Base-by-base conservation (phyloP, 495 filamentous ascomycete species). In the Glutinoglossum americanum region DNA sequence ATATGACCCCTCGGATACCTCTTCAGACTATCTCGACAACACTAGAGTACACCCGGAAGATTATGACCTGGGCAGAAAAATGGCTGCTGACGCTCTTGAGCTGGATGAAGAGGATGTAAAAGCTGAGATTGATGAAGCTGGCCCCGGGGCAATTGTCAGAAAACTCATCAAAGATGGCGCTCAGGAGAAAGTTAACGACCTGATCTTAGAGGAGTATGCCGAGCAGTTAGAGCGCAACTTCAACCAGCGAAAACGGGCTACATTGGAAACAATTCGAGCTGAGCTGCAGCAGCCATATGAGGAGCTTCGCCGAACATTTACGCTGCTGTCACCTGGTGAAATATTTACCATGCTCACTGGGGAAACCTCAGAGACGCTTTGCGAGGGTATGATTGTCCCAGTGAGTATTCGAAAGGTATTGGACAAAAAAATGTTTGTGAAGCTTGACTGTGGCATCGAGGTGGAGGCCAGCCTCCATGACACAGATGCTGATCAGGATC, bases 21-120 rank as follows among this genome's bases (percentile, higher is more conserved):
- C 84, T 1, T 80, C 87, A 0, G 93, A 98, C 64, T 93, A 92
- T 30, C 76, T 98, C 6, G 92, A 98, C 68, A 94, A 93, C 66
- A 97, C 92, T 28, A 80, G 92, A 68, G 86, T 97, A 17, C 92
- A 98, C 65, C 92, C 92, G 7, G 92, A 97, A 74, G 92, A 97
- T 66, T 98, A 98, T 67, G 92, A 98, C 55, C 77, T 98, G 47
- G 92, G 87, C 21, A 82, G 89, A 55, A 98, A 98, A 68, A 96
- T 97, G 82, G 93, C 92, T 25, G 92, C 93, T 15, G 92, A 98
- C 74, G 93, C 92, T 45, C 72, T 97, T 48, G 89, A 94, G 65
- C 70, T 96, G 62, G 93, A 98, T 63, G 92, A 98, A 68, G 92
- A 98, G 69, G 92, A 98, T 65, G 85, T 97, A 67, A 90, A 94